phyloP scores from a whole-genome alignment of 768 basidiomycete genomes.

The Boletales sp. region DNA sequence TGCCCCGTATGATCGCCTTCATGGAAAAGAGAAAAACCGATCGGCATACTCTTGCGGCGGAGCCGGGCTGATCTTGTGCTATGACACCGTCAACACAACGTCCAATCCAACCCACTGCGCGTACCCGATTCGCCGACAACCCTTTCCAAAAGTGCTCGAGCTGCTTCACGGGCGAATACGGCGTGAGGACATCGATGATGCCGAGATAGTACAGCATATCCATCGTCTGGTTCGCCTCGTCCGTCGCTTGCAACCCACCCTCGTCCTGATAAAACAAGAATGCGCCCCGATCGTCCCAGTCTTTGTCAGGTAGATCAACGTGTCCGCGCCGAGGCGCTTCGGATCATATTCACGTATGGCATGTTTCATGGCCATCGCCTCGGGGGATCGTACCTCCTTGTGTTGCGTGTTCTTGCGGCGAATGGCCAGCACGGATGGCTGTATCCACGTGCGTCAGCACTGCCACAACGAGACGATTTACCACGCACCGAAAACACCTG shows the following conservation, averaged over 20 bases:
- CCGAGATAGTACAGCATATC: too few species aligned
- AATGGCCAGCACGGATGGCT: too few species aligned
- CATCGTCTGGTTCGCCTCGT: too few species aligned
- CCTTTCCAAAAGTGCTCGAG: too few species aligned
- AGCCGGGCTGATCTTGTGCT: slow-evolving; percentile 96
- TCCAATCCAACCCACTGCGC: too few species aligned
- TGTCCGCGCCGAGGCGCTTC: slow-evolving; percentile 31
- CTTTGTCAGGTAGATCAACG: slow-evolving; percentile 59
- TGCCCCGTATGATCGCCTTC: slow-evolving; percentile 80
- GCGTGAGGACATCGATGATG: too few species aligned
- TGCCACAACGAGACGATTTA: too few species aligned
- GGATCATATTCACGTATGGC: slow-evolving; percentile 67
- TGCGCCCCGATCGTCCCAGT: slow-evolving; percentile 71
- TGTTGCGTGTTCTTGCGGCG: slow-evolving; percentile 43
- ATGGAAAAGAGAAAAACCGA: slow-evolving; percentile 85
- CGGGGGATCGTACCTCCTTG: slow-evolving; percentile 57
- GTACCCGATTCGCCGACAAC: too few species aligned
- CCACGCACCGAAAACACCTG: slow-evolving; percentile 58
- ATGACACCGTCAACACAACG: neutral
- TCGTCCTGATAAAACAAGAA: too few species aligned
- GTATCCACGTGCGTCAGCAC: too few species aligned
- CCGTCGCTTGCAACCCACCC: too few species aligned
- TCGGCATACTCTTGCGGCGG: slow-evolving; percentile 83
- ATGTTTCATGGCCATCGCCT: slow-evolving; percentile 81
- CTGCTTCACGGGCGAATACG: too few species aligned